Percentiles rank a stretch among this genome's conserved stretches.
Conservation (phyloP, 768 basidiomycete genomes). For the Floccularia luteovirens region DNA sequence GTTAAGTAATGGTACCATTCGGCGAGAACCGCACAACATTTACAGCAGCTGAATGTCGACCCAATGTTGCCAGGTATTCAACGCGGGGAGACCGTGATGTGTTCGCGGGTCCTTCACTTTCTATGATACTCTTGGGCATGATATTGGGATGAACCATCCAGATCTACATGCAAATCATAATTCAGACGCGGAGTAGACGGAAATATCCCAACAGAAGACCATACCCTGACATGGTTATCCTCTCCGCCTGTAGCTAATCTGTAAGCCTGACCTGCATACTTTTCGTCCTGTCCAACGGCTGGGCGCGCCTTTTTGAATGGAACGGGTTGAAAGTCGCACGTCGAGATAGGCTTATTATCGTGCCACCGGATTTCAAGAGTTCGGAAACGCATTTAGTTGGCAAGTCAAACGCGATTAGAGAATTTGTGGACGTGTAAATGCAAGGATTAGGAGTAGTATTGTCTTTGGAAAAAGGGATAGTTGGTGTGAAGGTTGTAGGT, state of each 20-base stretch:
- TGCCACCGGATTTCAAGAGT: slow-evolving; percentile 96
- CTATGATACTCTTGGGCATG: slow-evolving; percentile 50
- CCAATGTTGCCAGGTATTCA: slow-evolving; percentile 92
- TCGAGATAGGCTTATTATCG: slow-evolving; percentile 91
- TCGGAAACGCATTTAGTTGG: slow-evolving; percentile 64
- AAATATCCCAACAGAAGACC: slow-evolving; percentile 26
- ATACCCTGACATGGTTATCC: slow-evolving; percentile 92
- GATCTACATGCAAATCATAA: slow-evolving; percentile 38
- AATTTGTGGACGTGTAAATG: slow-evolving; percentile 8
- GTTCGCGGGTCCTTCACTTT: slow-evolving; percentile 15
- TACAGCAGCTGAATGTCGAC: slow-evolving; percentile 88
- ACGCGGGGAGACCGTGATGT: slow-evolving; percentile 63
- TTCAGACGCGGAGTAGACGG: background rate
- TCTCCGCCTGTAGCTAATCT: slow-evolving; percentile 92
- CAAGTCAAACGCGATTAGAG: slow-evolving; percentile 10
- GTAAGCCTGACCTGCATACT: slow-evolving; percentile 69
- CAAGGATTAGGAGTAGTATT: background rate
- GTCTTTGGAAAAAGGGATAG: too few species aligned
- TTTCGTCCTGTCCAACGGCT: slow-evolving; percentile 36
- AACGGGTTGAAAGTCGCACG: slow-evolving; percentile 90
- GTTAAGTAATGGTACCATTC: slow-evolving; percentile 48
- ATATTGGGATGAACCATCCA: slow-evolving; percentile 97
- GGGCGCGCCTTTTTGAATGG: slow-evolving; percentile 79
- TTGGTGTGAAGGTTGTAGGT: too few species aligned
- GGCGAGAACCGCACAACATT: slow-evolving; percentile 97